Conservation (phyloP, 805 yeast species). For the Ogataea nonfermentans region DNA sequence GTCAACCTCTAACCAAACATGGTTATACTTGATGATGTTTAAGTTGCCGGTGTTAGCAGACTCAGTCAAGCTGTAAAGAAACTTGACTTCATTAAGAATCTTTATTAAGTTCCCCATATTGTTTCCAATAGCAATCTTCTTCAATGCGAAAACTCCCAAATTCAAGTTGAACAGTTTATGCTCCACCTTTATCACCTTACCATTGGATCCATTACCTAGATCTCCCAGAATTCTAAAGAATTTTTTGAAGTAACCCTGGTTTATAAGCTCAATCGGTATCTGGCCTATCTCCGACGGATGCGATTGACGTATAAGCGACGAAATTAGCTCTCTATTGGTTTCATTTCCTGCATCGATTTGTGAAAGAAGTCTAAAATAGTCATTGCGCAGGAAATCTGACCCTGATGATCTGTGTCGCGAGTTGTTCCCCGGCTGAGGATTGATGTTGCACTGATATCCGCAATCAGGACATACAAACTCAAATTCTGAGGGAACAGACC, state of each 20-base stretch:
- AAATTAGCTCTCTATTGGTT: conserved; percentile 20
- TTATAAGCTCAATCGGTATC: conserved; percentile 50
- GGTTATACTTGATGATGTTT: conserved; percentile 81
- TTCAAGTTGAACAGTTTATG: conserved; percentile 71
- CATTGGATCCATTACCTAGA: conserved; percentile 82
- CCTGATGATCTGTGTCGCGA: conserved; percentile 5
- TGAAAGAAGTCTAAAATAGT: conserved; percentile 30
- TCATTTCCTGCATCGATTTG: conserved; percentile 22
- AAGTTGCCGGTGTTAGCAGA: conserved; percentile 30
- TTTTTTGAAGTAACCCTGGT: conserved; percentile 76
- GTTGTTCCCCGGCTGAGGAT: conserved; percentile 3
- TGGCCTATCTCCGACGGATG: conserved; percentile 9
- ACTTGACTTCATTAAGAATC: conserved; percentile 74
- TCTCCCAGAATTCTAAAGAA: conserved; percentile 62
- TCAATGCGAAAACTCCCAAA: conserved; percentile 79
- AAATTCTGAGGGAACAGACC: conserved; percentile 13
- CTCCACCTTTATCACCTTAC: conserved; percentile 79
- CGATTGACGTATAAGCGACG: conserved; percentile 15
- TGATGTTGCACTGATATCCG: conserved; percentile 24
- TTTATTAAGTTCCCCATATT: conserved; percentile 64
- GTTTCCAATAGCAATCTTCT: conserved; percentile 81
- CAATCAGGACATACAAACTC: conserved; percentile 29
- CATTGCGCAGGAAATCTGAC: conserved; percentile 24
- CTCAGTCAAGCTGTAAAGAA: conserved; percentile 54
- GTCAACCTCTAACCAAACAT: conserved; percentile 85